Evolutionary conservation across 2,329 filamentous ascomycete genomes (phyloP), one percentile per base, ranked within the genome.

Genomic region (Sporothrix mexicana): DNA sequence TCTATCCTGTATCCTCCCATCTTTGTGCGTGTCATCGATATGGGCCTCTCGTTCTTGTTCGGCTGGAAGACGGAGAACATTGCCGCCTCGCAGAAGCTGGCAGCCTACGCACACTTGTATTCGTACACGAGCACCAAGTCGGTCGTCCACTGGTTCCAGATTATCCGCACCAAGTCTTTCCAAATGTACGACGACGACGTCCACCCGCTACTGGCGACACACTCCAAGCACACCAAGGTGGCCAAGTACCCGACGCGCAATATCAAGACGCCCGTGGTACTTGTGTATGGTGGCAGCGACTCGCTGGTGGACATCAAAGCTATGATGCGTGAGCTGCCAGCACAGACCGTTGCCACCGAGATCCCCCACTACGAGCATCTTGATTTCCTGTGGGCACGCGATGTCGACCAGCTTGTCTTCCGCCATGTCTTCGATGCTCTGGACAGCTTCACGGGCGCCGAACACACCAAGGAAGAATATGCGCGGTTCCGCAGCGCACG

Each of bases 131-230:
- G 93, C 80, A 97, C 94, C 73, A 99, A 99, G 83, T 95, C 92
- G 23, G 94, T 99, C 9, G 96, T 99, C 0, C 96, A 99, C 80
- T 99, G 96, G 96, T 99, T 99, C 81, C 96, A 99, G 80, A 98
- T 99, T 79, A 99, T 99, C 78, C 92, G 96, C 76, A 98, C 95
- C 78, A 93, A 94, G 78, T 94, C 90, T 36, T 98, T 99, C 81
- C 96, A 99, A 81, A 98, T 99, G 93, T 98, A 95, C 81, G 96
- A 99, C 79, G 96, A 99, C 79, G 95, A 98, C 78, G 88, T 96
- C 0, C 92, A 94, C 73, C 91, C 91, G 41, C 92, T 92, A 0
- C 85, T 97, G 74, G 89, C 90, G 71, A 84, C 95, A 51, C 88
- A 88, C 25, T 90, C 90, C 4, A 94, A 95, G 78, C 97, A 97